Percentiles rank a stretch among this genome's conserved stretches.
Evolutionary conservation across 2,329 filamentous ascomycete species (phyloP).

Genomic region (Fusarium mangiferae): DNA sequence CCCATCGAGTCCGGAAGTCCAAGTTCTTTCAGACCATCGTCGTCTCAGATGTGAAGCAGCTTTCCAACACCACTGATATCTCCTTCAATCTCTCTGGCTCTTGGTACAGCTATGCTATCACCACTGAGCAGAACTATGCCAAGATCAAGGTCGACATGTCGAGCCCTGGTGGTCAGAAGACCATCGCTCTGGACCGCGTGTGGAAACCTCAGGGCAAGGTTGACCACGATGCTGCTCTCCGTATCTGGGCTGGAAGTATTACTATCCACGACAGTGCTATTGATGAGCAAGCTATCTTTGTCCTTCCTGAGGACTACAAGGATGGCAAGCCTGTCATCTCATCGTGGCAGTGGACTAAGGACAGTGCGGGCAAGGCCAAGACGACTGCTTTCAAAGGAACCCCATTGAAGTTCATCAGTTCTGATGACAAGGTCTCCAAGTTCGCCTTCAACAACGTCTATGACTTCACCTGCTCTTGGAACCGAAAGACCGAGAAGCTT

Average conservation of each 20-base stretch:
- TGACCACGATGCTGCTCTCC: neutral
- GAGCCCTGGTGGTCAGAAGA: fast-evolving
- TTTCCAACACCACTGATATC: fast-evolving
- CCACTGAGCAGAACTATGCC: neutral
- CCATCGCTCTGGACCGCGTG: fast-evolving
- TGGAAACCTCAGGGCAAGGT: neutral
- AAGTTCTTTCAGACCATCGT: neutral
- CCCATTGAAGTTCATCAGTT: fast-evolving
- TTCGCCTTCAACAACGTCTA: slow-evolving; percentile 20
- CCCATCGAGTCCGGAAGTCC: too few species aligned
- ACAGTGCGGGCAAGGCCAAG: fast-evolving
- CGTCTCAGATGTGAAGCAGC: fast-evolving
- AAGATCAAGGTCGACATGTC: neutral
- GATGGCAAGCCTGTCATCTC: neutral
- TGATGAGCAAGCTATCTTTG: neutral
- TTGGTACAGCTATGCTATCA: fast-evolving
- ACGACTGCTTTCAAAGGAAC: neutral
- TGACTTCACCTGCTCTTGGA: neutral
- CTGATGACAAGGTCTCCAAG: neutral
- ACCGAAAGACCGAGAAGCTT: neutral
- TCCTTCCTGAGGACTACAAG: neutral
- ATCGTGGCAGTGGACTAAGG: neutral
- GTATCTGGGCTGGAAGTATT: neutral
- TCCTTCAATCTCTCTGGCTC: fast-evolving
- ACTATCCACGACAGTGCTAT: too few species aligned